Evolutionary conservation across 2,329 filamentous ascomycete genomes (phyloP).

Genomic region (Trichothecium sympodiale): DNA sequence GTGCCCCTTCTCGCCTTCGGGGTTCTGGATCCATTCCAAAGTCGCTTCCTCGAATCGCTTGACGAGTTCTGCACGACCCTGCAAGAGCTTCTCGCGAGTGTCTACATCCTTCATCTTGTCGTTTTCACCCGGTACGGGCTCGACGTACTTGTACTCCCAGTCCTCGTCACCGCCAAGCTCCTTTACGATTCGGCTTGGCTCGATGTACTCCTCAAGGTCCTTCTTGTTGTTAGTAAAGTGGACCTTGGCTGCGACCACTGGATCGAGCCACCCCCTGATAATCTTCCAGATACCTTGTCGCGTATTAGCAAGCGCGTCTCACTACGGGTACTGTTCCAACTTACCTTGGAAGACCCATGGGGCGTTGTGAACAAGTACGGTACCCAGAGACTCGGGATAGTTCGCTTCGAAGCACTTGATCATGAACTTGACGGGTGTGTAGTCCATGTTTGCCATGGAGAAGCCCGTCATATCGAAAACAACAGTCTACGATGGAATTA

Average conservation of each 20-base stretch:
- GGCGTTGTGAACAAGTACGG: conserved; percentile 87
- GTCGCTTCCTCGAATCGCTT: conserved; percentile 66
- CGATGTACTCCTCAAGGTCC: conserved; percentile 70
- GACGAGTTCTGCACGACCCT: conserved; percentile 53
- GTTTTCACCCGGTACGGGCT: conserved; percentile 70
- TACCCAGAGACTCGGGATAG: conserved; percentile 85
- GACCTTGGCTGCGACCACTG: conserved; percentile 87
- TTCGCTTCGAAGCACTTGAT: conserved; percentile 99
- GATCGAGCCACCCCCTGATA: conserved; percentile 91
- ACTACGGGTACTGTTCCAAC: conserved; percentile 13
- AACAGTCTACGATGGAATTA: conserved; percentile 51
- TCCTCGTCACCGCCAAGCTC: conserved; percentile 81
- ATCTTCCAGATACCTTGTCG: conserved; percentile 80
- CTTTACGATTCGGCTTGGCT: conserved; percentile 57
- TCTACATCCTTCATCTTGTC: conserved; percentile 55
- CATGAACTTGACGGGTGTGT: conserved; percentile 95
- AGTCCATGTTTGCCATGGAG: conserved; percentile 95
- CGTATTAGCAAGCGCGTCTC: background rate
- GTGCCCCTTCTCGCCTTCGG: conserved; percentile 29
- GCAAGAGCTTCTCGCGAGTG: conserved; percentile 52
- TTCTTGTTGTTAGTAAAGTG: conserved; percentile 78
- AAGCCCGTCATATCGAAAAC: conserved; percentile 96
- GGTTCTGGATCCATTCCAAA: conserved; percentile 55
- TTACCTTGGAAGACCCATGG: conserved; percentile 92
- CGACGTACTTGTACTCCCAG: conserved; percentile 73